phyloP scores from a whole-genome alignment of 1,284 basidiomycete species.

The Laetiporus sulphureus region DNA sequence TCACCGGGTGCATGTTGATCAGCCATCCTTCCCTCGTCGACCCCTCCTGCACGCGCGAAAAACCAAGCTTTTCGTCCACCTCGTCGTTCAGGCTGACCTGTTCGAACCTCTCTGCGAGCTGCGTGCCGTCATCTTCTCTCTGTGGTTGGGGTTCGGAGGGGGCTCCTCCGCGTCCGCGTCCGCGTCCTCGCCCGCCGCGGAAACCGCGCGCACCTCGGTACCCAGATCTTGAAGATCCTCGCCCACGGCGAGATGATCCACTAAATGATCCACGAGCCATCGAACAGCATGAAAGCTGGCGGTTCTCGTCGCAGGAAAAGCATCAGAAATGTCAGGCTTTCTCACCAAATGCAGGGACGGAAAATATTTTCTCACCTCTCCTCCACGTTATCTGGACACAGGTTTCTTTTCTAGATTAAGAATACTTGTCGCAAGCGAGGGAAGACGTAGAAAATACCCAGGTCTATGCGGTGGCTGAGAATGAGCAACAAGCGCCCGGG shows the following conservation, averaged over 20 bases:
- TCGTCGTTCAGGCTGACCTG: constrained; percentile 72
- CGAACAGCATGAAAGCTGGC: no score
- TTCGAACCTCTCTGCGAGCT: constrained; percentile 79
- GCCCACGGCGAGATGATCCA: constrained; percentile 16
- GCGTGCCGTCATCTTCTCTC: constrained; percentile 84
- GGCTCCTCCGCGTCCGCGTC: constrained; percentile 39
- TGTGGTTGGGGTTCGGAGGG: constrained; percentile 39
- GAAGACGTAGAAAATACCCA: no score
- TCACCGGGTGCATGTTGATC: constrained; percentile 96
- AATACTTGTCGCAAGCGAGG: no score
- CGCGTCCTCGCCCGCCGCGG: constrained; percentile 38
- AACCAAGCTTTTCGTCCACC: constrained; percentile 92
- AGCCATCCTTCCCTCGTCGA: constrained; percentile 82
- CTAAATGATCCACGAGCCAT: constrained; percentile 24
- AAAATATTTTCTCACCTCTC: no score
- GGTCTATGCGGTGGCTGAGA: no score
- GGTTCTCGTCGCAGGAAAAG: no score
- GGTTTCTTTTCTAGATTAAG: no score
- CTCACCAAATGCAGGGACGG: no score
- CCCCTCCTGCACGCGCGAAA: constrained; percentile 74
- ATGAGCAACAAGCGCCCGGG: no score
- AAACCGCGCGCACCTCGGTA: constrained; percentile 32
- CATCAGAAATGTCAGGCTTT: no score
- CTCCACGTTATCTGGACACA: no score
- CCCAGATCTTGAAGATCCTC: constrained; percentile 19